Evolutionary conservation across 192 early-diverging fungal genomes (phyloP).

Genomic region (Coemansia biformis): DNA sequence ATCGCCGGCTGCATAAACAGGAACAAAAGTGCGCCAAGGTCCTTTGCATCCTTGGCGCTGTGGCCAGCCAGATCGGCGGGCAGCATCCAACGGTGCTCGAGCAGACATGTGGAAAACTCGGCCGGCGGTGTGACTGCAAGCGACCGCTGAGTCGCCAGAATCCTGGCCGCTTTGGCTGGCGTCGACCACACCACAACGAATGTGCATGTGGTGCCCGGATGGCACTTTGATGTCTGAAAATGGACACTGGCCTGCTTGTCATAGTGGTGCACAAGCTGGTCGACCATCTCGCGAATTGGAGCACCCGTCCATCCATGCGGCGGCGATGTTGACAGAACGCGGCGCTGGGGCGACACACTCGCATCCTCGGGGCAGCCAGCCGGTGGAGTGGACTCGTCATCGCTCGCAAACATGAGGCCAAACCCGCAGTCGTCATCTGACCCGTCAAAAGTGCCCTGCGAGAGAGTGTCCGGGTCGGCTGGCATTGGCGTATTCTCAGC

Average conservation of each 20-base stretch:
- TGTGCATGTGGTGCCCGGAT: conserved; percentile 1
- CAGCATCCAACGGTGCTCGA: conserved; percentile 10
- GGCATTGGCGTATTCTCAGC: too few relatives aligned
- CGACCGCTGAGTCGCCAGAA: neutral
- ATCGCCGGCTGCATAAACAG: conserved; percentile 15
- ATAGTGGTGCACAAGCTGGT: neutral
- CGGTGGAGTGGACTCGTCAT: neutral
- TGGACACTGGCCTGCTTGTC: conserved; percentile 11
- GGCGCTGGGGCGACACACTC: neutral
- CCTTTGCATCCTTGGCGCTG: conserved; percentile 9
- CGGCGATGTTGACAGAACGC: conserved; percentile 2
- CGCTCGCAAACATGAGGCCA: conserved; percentile 6
- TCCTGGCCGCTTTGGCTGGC: conserved; percentile 3
- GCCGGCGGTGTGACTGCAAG: neutral
- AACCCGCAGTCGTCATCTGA: conserved; percentile 2
- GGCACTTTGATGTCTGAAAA: conserved; percentile 1
- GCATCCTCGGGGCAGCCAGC: neutral
- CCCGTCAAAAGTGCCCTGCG: conserved; percentile 1
- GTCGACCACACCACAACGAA: conserved; percentile 8
- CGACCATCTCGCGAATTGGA: conserved; percentile 1
- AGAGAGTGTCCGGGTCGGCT: too few relatives aligned
- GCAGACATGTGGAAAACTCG: neutral
- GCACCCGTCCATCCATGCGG: conserved; percentile 17
- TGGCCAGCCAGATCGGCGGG: conserved; percentile 3
- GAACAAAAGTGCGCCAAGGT: conserved; percentile 10